Evolutionary conservation across 371 early-diverging fungal genomes (phyloP).

Genomic region (Mortierella sp.): DNA sequence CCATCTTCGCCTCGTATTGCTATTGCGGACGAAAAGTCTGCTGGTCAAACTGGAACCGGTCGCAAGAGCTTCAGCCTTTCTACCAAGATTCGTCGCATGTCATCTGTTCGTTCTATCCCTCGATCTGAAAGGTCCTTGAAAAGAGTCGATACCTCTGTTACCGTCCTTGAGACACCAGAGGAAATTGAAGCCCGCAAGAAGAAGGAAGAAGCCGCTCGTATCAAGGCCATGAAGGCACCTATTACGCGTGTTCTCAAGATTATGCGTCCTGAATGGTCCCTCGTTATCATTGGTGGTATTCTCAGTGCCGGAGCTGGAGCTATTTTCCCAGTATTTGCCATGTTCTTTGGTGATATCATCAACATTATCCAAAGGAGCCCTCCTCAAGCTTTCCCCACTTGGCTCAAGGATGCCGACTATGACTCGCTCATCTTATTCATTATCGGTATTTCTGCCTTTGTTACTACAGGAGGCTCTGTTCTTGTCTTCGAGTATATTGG

Average conservation of each 20-base stretch:
- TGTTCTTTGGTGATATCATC: constrained; percentile 45
- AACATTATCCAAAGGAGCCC: constrained; percentile 25
- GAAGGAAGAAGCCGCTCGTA: constrained; percentile 59
- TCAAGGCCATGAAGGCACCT: constrained; percentile 64
- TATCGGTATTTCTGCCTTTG: constrained; percentile 66
- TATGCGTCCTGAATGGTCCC: constrained; percentile 69
- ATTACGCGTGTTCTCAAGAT: constrained; percentile 59
- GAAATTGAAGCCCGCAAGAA: constrained; percentile 62
- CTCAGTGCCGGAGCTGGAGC: constrained; percentile 42
- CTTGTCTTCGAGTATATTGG: constrained; percentile 58
- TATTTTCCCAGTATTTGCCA: constrained; percentile 23
- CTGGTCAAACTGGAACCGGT: constrained; percentile 8
- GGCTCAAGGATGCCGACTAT: constrained; percentile 51
- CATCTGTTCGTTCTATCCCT: constrained; percentile 37
- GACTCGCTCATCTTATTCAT: constrained; percentile 74
- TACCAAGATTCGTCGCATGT: constrained; percentile 51
- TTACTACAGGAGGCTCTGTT: constrained; percentile 63
- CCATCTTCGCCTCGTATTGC: constrained; percentile 32
- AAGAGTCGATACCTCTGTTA: constrained; percentile 39
- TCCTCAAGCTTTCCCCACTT: constrained; percentile 1
- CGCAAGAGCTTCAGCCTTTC: constrained; percentile 39
- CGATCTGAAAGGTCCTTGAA: constrained; percentile 46
- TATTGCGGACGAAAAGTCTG: constrained; percentile 26
- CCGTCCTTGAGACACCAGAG: constrained; percentile 56
- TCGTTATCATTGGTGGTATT: constrained; percentile 29